These are phyloP conservation scores for Mycena filopes DNA, from an alignment of 768 basidiomycete genomes.

Conservation along the genomic window DNA sequence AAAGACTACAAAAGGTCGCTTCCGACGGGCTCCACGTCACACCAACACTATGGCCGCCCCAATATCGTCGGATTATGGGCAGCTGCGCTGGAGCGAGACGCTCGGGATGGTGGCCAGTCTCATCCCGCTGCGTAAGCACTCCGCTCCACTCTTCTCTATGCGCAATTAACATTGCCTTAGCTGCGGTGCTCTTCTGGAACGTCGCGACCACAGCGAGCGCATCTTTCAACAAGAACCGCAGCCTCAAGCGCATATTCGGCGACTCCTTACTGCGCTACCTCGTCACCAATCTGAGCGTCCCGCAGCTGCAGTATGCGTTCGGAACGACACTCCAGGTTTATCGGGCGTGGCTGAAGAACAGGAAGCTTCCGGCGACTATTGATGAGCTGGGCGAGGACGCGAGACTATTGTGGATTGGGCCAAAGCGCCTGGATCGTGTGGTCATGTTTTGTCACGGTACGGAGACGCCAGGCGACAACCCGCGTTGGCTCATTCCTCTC, in stretches of 20 bases:
- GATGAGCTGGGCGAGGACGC: conserved; percentile 43
- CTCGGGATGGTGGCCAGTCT: neutral
- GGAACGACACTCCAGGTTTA: conserved; percentile 39
- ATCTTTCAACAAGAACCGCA: conserved; percentile 37
- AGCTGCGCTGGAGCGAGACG: neutral
- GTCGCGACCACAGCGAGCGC: conserved; percentile 35
- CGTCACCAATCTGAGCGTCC: conserved; percentile 22
- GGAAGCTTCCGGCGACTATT: conserved; percentile 34
- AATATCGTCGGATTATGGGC: neutral
- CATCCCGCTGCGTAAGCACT: conserved; percentile 1
- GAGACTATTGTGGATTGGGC: conserved; percentile 47
- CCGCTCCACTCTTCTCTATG: neutral
- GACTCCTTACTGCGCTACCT: conserved; percentile 28
- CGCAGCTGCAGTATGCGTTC: conserved; percentile 39
- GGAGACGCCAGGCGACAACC: neutral
- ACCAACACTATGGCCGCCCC: neutral
- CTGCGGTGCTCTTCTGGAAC: conserved; percentile 36
- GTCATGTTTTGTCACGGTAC: conserved; percentile 47
- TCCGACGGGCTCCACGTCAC: no score
- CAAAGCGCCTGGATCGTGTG: conserved; percentile 44
- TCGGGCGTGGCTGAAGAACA: conserved; percentile 36
- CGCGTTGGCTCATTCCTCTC: neutral
- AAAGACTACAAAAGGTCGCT: no score
- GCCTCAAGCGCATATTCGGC: conserved; percentile 33
- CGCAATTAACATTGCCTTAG: conserved; percentile 14